Evolutionary conservation across 2,329 filamentous ascomycete species (phyloP), one percentile per base, ranked within the genome.

Genomic region (Phialophora chinensis): DNA sequence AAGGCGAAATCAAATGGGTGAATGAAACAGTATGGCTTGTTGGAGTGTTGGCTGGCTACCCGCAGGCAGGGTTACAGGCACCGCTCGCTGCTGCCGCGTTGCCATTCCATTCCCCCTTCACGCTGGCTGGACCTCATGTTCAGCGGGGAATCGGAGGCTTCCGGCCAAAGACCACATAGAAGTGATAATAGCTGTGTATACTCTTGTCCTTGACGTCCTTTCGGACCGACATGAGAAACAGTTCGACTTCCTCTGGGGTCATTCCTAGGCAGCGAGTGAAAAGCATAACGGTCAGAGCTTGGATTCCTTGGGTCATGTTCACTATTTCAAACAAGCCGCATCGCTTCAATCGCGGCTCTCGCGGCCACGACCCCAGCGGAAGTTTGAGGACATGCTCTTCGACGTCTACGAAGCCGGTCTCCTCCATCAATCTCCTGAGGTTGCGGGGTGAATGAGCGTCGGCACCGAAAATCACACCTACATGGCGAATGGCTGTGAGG

Each of bases 201-300:
- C 50, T 63, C 10, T 59, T 58, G 42, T 68, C 58, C 33, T 63
- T 27, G 20, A 70, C 57, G 14, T 70, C 68, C 10, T 33, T 44
- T 17, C 68, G 60, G 11, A 70, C 66, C 17, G 62, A 59, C 35
- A 63, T 63, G 38, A 66, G 65, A 8, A 68, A 56, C 3, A 66
- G 25, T 17, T 57, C 33, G 33, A 68, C 66, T 70, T 73, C 66
- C 69, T 73, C 60, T 1, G 59, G 57, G 4, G 52, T 61, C 67
- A 64, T 66, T 10, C 73, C 72, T 69, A 75, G 72, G 29, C 74
- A 69, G 25, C 72, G 72, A 0, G 74, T 75, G 38, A 75, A 65
- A n/a, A 76, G 69, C 25, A 72, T 70, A 71, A 77, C 72, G 10
- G 72, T 72, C 73, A 75, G 77, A 17, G 73, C 74, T 52, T 76